These are phyloP conservation scores for Amoebophrya sp. DNA, from an alignment of 169 alveolate genomes.

Conservation along the genomic window DNA sequence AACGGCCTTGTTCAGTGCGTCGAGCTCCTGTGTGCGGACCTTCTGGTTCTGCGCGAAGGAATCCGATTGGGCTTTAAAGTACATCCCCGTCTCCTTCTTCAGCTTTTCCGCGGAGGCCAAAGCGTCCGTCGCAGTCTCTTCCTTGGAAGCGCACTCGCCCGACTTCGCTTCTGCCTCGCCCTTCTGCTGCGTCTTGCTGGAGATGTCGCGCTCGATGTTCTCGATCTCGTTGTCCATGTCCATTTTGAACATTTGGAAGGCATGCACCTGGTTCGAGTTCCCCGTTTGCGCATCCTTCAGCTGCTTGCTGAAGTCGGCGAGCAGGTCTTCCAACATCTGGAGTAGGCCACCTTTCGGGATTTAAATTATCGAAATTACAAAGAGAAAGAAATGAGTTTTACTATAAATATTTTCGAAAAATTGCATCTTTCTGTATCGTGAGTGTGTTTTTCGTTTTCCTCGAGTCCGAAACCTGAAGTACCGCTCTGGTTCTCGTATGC, in stretches of 20 bases:
- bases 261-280: background rate
- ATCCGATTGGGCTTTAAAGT: background rate
- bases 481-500: background rate
- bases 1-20: background rate
- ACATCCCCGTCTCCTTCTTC: background rate
- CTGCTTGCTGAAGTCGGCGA: background rate
- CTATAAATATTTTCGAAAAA: too few relatives aligned
- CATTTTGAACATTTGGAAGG: background rate
- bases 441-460: too few relatives aligned
- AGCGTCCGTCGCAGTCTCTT: background rate
- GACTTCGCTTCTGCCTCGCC: background rate
- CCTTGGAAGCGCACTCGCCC: background rate
- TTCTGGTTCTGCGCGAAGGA: background rate
- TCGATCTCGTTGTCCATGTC: background rate
- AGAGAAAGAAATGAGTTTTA: too few relatives aligned
- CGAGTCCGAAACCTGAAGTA: too few relatives aligned
- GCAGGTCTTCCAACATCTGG: background rate
- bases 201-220: background rate
- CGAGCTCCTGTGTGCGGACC: background rate
- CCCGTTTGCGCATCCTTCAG: background rate
- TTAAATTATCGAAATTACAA: too few relatives aligned
- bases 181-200: background rate
- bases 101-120: background rate
- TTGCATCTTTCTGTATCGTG: too few relatives aligned
- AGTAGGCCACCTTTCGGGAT: background rate